These are phyloP conservation scores for Plantago rigida DNA, from an alignment of 305 asterid species.

Conservation along the genomic window DNA sequence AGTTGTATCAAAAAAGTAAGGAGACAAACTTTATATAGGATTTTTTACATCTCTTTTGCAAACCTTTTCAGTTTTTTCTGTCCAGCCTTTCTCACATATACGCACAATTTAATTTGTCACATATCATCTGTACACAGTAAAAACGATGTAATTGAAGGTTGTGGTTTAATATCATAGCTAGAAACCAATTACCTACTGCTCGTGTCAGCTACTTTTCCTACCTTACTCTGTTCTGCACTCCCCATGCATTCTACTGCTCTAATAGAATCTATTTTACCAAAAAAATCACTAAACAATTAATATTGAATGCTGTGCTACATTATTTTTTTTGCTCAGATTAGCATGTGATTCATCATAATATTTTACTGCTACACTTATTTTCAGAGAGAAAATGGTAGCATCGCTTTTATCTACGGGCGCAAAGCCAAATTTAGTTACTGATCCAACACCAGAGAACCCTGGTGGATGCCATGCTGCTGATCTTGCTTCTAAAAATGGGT, in stretches of 20 bases:
- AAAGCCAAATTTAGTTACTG: conserved; percentile 82
- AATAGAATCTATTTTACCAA: background rate
- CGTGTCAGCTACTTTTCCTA: background rate
- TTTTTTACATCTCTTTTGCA: background rate
- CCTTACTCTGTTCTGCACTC: background rate
- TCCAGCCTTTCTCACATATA: background rate
- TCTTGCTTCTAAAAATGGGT: conserved; percentile 72
- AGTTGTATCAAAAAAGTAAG: background rate
- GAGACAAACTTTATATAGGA: background rate
- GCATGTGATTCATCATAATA: conserved; percentile 4
- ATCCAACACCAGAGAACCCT: conserved; percentile 68
- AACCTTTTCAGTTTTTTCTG: background rate
- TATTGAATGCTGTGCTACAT: background rate
- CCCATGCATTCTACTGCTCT: background rate
- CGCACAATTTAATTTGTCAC: too few relatives aligned
- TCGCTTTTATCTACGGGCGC: conserved; percentile 86
- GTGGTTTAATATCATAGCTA: background rate
- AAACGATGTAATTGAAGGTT: too few relatives aligned
- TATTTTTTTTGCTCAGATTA: background rate
- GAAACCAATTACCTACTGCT: background rate
- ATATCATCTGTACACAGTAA: background rate
- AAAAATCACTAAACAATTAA: too few relatives aligned
- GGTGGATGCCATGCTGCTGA: conserved; percentile 85
- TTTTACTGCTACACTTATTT: conserved; percentile 19
- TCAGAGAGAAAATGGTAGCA: conserved; percentile 93